Percentiles rank a stretch among this genome's conserved stretches.
These are phyloP conservation scores for Corinectria fuckeliana DNA, from an alignment of 2,329 filamentous ascomycete genomes.

Conservation along the genomic window DNA sequence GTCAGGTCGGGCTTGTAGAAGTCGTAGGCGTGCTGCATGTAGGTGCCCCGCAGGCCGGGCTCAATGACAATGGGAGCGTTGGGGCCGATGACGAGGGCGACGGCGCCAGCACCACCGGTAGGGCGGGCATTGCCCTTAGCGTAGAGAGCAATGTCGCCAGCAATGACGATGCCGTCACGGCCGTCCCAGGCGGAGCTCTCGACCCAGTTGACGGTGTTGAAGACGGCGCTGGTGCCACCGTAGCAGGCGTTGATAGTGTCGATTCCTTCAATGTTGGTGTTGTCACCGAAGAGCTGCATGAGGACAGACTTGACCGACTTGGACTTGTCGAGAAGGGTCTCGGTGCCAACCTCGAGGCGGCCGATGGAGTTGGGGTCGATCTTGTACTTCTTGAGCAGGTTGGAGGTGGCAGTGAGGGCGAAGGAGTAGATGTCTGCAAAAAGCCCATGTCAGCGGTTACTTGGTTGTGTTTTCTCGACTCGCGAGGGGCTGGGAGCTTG, in stretches of 20 bases:
- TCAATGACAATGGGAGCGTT: slow-evolving; percentile 79
- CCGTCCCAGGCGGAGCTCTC: slow-evolving; percentile 89
- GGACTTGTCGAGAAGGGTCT: slow-evolving; percentile 87
- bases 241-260: slow-evolving; percentile 88
- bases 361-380: slow-evolving; percentile 80
- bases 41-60: slow-evolving; percentile 78
- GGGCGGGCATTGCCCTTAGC: slow-evolving; percentile 83
- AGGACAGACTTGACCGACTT: slow-evolving; percentile 89
- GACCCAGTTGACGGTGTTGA: slow-evolving; percentile 85
- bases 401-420: slow-evolving; percentile 77
- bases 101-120: slow-evolving; percentile 79
- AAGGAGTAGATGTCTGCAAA: slow-evolving; percentile 84
- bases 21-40: slow-evolving; percentile 86
- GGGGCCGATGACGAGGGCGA: slow-evolving; percentile 80
- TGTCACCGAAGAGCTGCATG: slow-evolving; percentile 86
- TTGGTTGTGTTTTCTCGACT: slow-evolving; percentile 3
- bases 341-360: slow-evolving; percentile 83
- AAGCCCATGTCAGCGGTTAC: slow-evolving; percentile 22
- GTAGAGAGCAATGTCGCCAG: slow-evolving; percentile 85
- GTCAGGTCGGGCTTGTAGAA: slow-evolving; percentile 91
- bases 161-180: slow-evolving; percentile 79
- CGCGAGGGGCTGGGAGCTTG: background rate
- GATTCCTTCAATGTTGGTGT: slow-evolving; percentile 83
- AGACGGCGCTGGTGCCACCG: slow-evolving; percentile 82
- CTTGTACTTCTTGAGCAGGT: slow-evolving; percentile 82